Percentiles rank a stretch among this genome's conserved stretches.
phyloP scores from a whole-genome alignment of 768 basidiomycete species.

The Psilocybe sp. region DNA sequence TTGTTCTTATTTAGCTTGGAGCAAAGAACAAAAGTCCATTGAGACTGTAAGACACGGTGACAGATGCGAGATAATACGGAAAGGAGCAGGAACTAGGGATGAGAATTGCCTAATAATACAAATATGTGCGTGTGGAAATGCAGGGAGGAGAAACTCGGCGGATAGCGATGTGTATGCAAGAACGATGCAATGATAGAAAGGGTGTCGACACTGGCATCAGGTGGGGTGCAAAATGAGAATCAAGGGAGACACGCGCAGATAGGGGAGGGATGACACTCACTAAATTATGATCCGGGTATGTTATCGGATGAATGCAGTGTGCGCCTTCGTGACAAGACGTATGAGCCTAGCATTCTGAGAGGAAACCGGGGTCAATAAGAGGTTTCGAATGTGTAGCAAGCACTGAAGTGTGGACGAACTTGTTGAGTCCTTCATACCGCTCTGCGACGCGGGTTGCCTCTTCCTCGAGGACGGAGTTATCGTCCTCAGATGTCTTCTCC shows the following conservation, averaged over 20 bases:
- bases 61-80: neutral
- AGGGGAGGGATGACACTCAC: neutral
- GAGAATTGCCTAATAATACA: constrained; percentile 5
- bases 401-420: constrained; percentile 32
- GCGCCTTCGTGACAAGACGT: constrained; percentile 62
- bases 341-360: constrained; percentile 56
- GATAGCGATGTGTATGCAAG: neutral
- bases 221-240: neutral
- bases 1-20: no score
- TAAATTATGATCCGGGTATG: constrained; percentile 5
- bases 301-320: constrained; percentile 15
- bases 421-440: constrained; percentile 63
- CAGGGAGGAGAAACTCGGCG: neutral
- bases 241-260: neutral
- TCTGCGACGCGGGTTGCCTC: constrained; percentile 50
- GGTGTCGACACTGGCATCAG: neutral
- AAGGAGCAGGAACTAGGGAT: neutral
- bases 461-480: constrained; percentile 15
- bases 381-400: neutral
- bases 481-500: neutral
- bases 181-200: no score
- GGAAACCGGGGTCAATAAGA: neutral
- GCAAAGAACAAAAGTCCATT: neutral
- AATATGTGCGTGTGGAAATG: constrained; percentile 1
- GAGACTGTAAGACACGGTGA: neutral